phyloP scores from a whole-genome alignment of 2,329 filamentous ascomycete species.

The Didymella exigua region DNA sequence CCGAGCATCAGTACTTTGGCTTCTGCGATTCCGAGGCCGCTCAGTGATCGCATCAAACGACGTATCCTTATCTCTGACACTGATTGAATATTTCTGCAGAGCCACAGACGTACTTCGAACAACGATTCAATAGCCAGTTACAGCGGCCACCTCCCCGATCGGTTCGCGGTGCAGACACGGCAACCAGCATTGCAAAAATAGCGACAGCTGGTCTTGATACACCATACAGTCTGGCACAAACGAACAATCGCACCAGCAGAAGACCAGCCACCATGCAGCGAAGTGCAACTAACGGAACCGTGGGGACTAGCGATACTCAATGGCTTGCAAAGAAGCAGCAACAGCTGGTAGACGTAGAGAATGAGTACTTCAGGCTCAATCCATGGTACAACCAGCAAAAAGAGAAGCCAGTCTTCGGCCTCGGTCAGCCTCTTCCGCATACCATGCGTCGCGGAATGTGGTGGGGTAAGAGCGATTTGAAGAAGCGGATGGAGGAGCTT shows the following conservation, averaged over 20 bases:
- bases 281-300: conserved; percentile 24
- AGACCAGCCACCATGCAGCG: conserved; percentile 15
- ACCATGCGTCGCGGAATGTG: conserved; percentile 60
- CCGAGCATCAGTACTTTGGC: background rate
- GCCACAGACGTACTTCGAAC: conserved; percentile 12
- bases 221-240: conserved; percentile 8
- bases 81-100: conserved; percentile 2
- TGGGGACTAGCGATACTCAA: conserved; percentile 17
- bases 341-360: conserved; percentile 51
- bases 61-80: conserved; percentile 1
- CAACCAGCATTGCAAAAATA: conserved; percentile 25
- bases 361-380: conserved; percentile 60
- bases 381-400: conserved; percentile 60
- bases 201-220: conserved; percentile 13
- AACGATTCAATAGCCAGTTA: conserved; percentile 1
- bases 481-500: conserved; percentile 41
- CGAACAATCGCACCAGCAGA: conserved; percentile 14
- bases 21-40: background rate
- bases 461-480: conserved; percentile 53
- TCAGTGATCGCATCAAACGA: background rate
- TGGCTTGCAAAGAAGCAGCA: conserved; percentile 36
- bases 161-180: conserved; percentile 6
- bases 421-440: conserved; percentile 61
- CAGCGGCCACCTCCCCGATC: conserved; percentile 9
- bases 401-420: conserved; percentile 60